Evolutionary conservation across 78 protist genomes (phyloP).

Genomic region (Dictyostelium citrinum): DNA sequence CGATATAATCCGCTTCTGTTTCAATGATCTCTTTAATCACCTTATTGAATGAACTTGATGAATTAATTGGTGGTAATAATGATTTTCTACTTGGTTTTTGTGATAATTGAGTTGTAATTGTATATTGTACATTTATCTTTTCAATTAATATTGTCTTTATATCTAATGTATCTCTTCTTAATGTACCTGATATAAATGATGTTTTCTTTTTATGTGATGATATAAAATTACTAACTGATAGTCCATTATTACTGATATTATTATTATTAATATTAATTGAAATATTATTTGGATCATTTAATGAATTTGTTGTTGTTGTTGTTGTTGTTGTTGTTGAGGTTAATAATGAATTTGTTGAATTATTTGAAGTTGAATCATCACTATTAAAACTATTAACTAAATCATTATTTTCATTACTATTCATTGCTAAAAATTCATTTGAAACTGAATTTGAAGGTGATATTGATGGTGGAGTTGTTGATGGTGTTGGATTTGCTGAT

Average conservation of each 20-base stretch:
- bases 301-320: neutral
- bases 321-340: neutral
- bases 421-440: neutral
- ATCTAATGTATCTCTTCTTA: constrained; percentile 4
- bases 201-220: neutral
- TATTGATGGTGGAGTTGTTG: neutral
- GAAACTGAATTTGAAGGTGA: neutral
- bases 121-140: neutral
- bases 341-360: neutral
- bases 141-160: neutral
- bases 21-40: constrained; percentile 56
- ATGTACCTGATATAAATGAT: neutral
- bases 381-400: neutral
- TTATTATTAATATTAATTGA: neutral
- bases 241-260: neutral
- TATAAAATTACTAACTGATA: neutral
- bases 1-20: constrained; percentile 66
- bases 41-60: neutral
- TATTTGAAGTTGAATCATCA: neutral
- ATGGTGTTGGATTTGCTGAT: neutral
- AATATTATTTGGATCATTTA: neutral
- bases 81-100: constrained; percentile 7
- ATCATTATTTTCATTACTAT: neutral
- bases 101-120: neutral
- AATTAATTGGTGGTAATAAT: constrained; percentile 7